Percentiles rank a stretch among this genome's conserved stretches.
Conservation (phyloP, 768 basidiomycete species). For the Lepiota venenata region DNA sequence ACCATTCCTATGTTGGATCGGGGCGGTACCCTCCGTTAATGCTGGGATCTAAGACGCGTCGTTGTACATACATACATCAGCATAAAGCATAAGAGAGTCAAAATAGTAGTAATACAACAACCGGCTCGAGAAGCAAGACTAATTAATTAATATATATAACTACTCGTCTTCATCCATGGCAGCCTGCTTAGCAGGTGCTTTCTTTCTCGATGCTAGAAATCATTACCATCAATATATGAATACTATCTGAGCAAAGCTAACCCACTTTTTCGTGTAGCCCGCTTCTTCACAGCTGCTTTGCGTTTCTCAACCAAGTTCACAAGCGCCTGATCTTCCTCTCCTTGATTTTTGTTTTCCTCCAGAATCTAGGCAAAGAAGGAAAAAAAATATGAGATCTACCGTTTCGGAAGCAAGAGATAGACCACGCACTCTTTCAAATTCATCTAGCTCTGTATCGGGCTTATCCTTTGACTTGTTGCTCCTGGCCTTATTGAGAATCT, state of each 20-base stretch:
- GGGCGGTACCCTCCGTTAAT: too few species aligned
- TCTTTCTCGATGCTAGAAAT: constrained; percentile 1
- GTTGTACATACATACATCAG: too few species aligned
- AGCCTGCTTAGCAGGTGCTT: background rate
- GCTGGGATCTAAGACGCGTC: too few species aligned
- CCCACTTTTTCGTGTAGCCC: constrained; percentile 48
- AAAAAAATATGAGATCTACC: background rate
- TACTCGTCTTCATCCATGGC: constrained; percentile 6
- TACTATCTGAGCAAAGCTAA: background rate
- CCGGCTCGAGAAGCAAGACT: background rate
- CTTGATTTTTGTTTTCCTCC: constrained; percentile 78
- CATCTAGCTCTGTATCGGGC: constrained; percentile 89
- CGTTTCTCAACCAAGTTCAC: constrained; percentile 84
- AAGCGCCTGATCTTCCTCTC: constrained; percentile 87
- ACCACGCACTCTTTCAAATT: constrained; percentile 77
- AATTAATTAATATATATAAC: background rate
- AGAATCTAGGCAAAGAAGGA: constrained; percentile 55
- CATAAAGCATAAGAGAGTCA: too few species aligned
- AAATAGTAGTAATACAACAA: too few species aligned
- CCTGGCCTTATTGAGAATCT: constrained; percentile 93
- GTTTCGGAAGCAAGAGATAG: background rate
- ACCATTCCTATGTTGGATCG: too few species aligned
- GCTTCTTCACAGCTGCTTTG: constrained; percentile 75
- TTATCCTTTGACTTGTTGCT: constrained; percentile 90
- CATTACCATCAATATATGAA: background rate